phyloP scores from a whole-genome alignment of 805 yeast genomes.

The Soucietia sequanensis region DNA sequence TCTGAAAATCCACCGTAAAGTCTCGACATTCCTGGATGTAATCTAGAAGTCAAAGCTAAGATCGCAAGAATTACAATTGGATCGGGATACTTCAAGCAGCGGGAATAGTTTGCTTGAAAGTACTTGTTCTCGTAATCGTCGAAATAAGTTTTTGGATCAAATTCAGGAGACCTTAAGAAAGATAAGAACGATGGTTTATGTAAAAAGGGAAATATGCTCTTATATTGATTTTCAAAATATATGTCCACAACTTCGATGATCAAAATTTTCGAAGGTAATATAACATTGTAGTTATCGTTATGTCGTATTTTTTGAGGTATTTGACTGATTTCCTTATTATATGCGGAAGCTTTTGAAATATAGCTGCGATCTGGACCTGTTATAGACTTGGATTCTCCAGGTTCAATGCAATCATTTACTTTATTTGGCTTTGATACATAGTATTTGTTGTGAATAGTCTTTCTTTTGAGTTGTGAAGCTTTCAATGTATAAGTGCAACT shows the following conservation, averaged over 20 bases:
- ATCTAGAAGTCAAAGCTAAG: constrained; percentile 33
- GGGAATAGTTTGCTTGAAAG: constrained; percentile 10
- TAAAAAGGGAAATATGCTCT: constrained; percentile 23
- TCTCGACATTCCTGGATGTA: constrained; percentile 28
- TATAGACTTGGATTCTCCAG: constrained; percentile 1
- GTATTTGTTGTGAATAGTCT: constrained; percentile 9
- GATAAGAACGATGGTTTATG: constrained; percentile 20
- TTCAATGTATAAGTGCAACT: constrained; percentile 19
- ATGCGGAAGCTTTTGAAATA: neutral
- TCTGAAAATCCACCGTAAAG: constrained; percentile 33
- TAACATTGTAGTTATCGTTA: neutral
- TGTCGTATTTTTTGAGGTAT: neutral
- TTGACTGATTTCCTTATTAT: neutral
- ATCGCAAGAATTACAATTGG: constrained; percentile 35
- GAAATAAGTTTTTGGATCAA: constrained; percentile 18
- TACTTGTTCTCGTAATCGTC: constrained; percentile 12
- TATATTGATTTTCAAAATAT: constrained; percentile 24
- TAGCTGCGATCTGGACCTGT: neutral
- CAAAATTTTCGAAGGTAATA: constrained; percentile 16
- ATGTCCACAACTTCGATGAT: constrained; percentile 19
- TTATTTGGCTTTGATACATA: neutral
- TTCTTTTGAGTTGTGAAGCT: constrained; percentile 17
- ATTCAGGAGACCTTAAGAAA: constrained; percentile 16
- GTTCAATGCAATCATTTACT: no score
- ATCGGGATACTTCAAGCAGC: constrained; percentile 16